Percentiles rank a stretch among this genome's conserved stretches.
Conservation (phyloP, 805 yeast species). For the Nakazawaea ambrosiae region DNA sequence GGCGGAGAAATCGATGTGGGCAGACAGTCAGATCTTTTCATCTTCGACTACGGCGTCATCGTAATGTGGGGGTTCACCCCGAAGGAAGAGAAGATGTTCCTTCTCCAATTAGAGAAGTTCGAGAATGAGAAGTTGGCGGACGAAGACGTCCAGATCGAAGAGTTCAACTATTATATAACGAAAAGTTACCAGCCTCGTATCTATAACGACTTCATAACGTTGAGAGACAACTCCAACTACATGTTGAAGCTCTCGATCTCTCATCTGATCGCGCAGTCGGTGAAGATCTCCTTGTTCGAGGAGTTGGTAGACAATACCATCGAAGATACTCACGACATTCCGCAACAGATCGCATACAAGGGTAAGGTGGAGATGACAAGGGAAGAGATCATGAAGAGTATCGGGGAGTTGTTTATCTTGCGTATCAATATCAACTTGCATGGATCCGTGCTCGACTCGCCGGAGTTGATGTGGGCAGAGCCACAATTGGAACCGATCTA, state of each 20-base stretch:
- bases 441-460: conserved; percentile 89
- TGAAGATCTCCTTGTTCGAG: conserved; percentile 90
- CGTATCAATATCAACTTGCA: conserved; percentile 76
- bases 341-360: conserved; percentile 88
- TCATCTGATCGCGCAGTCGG: conserved; percentile 94
- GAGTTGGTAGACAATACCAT: conserved; percentile 95
- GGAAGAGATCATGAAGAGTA: conserved; percentile 93
- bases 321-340: conserved; percentile 95
- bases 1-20: conserved; percentile 94
- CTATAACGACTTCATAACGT: conserved; percentile 90
- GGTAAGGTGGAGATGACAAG: conserved; percentile 95
- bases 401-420: conserved; percentile 90
- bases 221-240: conserved; percentile 83
- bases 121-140: conserved; percentile 86
- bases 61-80: conserved; percentile 93
- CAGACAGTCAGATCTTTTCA: conserved; percentile 68
- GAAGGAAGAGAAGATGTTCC: conserved; percentile 74
- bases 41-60: conserved; percentile 95
- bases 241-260: conserved; percentile 90
- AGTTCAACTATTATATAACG: conserved; percentile 91
- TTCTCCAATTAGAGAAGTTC: conserved; percentile 81
- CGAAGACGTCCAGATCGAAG: conserved; percentile 91
- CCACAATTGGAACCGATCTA: conserved; percentile 97
- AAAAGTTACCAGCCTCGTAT: conserved; percentile 91
- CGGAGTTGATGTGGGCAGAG: conserved; percentile 98